Conservation (phyloP, 2,329 filamentous ascomycete species). For the Fusarium sp. region DNA sequence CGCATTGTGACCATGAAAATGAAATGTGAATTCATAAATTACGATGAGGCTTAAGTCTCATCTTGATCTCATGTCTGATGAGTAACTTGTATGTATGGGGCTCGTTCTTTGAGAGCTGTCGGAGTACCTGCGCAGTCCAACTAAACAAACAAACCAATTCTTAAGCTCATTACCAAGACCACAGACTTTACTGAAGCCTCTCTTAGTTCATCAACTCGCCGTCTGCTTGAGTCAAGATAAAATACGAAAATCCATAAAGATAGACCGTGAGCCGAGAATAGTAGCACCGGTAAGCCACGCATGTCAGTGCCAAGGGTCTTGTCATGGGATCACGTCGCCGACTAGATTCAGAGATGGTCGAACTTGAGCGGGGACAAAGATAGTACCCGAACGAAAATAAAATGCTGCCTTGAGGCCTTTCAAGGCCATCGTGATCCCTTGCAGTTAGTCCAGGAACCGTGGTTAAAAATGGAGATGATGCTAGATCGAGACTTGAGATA, state of each 20-base stretch:
- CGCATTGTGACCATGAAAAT: not conserved
- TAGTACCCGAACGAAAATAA: not conserved
- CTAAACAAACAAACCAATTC: not conserved
- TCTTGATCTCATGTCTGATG: not conserved
- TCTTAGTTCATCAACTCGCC: not conserved
- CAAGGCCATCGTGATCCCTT: not conserved
- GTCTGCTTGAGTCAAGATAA: not conserved
- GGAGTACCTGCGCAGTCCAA: not conserved
- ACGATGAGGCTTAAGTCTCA: not conserved
- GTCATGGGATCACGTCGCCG: not conserved
- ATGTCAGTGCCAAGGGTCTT: not conserved
- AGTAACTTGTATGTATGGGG: not conserved
- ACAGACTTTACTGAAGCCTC: not conserved
- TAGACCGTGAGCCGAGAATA: not conserved
- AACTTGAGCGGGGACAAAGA: not conserved
- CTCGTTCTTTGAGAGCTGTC: not conserved
- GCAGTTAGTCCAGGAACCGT: not conserved
- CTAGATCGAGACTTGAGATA: not conserved
- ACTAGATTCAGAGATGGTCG: not conserved
- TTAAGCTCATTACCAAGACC: not conserved
- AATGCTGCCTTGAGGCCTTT: conserved; percentile 3
- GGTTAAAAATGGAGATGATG: not conserved
- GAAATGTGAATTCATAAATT: not conserved
- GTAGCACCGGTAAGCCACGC: not conserved
- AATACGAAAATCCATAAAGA: not conserved